Percentiles rank a stretch among this genome's conserved stretches.
Evolutionary conservation across 202 grass and related monocot genomes (phyloP).

Genomic region (Saccharum hybrid): DNA sequence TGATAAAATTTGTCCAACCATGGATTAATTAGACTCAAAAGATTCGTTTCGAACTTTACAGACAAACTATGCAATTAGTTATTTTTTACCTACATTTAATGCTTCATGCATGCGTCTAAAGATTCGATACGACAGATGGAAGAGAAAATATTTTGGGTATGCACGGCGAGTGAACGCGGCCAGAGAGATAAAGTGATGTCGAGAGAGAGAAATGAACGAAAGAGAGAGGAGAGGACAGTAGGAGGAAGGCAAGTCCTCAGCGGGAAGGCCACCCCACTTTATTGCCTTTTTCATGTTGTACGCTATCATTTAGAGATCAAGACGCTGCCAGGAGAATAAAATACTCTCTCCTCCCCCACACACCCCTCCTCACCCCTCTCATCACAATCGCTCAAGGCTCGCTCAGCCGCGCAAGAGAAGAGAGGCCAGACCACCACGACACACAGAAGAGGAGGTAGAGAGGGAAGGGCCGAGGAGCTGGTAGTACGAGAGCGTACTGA

Average conservation of each 20-base stretch:
- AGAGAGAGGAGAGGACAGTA: slow-evolving; percentile 21
- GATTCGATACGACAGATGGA: no score
- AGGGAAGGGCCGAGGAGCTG: background rate
- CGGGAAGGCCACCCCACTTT: slow-evolving; percentile 67
- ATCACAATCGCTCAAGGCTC: background rate
- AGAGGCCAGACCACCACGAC: slow-evolving; percentile 14
- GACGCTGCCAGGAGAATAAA: slow-evolving; percentile 67
- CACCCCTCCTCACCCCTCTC: slow-evolving; percentile 10
- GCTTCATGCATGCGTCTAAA: no score
- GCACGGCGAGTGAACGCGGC: no score
- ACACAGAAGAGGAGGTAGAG: slow-evolving; percentile 10
- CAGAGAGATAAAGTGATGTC: slow-evolving; percentile 6
- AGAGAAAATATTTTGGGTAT: no score
- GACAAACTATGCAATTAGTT: no score
- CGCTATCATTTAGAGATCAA: slow-evolving; percentile 77
- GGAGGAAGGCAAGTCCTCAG: slow-evolving; percentile 50
- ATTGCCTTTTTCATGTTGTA: slow-evolving; percentile 90
- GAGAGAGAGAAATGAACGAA: background rate
- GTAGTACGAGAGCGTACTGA: slow-evolving; percentile 28
- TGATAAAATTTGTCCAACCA: no score
- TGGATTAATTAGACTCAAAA: no score
- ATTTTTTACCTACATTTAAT: no score
- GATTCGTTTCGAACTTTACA: no score
- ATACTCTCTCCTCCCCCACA: slow-evolving; percentile 50
- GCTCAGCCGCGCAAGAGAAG: background rate